These are phyloP conservation scores for Moricandia moricandioides DNA, from an alignment of 345 rosid species.

Conservation along the genomic window DNA sequence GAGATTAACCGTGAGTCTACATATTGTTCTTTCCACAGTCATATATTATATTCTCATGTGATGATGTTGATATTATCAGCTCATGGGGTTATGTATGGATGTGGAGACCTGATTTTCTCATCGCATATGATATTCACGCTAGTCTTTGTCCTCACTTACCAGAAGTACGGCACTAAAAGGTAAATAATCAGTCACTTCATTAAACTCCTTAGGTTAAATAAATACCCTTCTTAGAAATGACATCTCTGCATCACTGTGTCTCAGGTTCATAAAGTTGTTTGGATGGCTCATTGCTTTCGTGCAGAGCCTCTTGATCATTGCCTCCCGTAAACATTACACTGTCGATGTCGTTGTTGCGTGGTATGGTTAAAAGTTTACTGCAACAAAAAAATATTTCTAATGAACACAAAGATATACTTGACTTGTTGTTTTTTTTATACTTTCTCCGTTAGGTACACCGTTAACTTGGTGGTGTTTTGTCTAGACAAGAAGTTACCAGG, in stretches of 20 bases:
- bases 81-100: constrained; percentile 81
- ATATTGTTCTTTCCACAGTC: background rate
- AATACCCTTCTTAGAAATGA: background rate
- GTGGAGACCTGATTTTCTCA: constrained; percentile 98
- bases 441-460: constrained; percentile 69
- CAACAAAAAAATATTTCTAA: background rate
- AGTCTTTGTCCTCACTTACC: constrained; percentile 90
- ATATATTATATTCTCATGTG: background rate
- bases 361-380: constrained; percentile 35
- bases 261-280: constrained; percentile 77
- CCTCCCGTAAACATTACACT: constrained; percentile 97
- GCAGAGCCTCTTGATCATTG: constrained; percentile 89
- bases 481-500: constrained; percentile 98
- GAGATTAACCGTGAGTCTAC: constrained; percentile 65
- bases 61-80: constrained; percentile 73
- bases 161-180: constrained; percentile 94
- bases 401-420: background rate
- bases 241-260: constrained; percentile 15
- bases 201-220: background rate
- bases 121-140: constrained; percentile 98
- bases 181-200: constrained; percentile 25
- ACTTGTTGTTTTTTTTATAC: constrained; percentile 12
- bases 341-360: constrained; percentile 97
- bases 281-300: constrained; percentile 77
- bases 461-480: constrained; percentile 86